These are phyloP conservation scores for Closterium sp. DNA, from an alignment of 139 green algal genomes.

Conservation along the genomic window DNA sequence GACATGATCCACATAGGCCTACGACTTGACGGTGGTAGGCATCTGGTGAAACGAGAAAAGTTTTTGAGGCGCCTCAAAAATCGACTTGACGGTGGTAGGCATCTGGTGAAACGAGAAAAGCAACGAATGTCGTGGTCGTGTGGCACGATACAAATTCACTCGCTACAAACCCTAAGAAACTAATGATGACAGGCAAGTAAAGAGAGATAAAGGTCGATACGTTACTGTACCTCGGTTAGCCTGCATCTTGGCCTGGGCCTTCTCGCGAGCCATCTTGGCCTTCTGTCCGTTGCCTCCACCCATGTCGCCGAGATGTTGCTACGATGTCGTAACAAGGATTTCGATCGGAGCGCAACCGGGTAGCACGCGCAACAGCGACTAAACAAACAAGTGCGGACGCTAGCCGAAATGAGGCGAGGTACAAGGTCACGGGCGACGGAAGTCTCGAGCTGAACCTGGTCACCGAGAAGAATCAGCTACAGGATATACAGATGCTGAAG, in stretches of 20 bases:
- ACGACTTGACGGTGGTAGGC: too few relatives aligned
- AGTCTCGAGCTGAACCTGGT: neutral
- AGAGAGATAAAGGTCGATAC: too few relatives aligned
- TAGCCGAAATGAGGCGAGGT: neutral
- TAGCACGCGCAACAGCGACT: neutral
- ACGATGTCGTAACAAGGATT: neutral
- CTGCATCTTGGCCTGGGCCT: slow-evolving; percentile 37
- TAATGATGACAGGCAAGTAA: too few relatives aligned
- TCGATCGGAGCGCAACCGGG: neutral
- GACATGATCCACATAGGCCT: too few relatives aligned
- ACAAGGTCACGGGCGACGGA: neutral
- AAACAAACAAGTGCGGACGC: neutral
- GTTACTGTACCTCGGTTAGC: slow-evolving; percentile 10
- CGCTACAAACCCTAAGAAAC: too few relatives aligned
- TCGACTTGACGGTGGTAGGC: too few relatives aligned
- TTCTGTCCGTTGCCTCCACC: slow-evolving; percentile 52
- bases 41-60: too few relatives aligned
- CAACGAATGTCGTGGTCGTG: too few relatives aligned
- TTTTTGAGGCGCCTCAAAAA: too few relatives aligned
- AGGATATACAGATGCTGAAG: too few relatives aligned
- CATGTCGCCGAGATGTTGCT: slow-evolving; percentile 13
- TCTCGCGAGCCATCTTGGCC: slow-evolving; percentile 43
- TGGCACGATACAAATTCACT: too few relatives aligned
- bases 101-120: too few relatives aligned
- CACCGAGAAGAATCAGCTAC: neutral